A percentile compares a stretch with the other conserved stretches of the same genome.
Evolutionary conservation across 441 rosid genomes (phyloP).

Genomic region (Syzygium malaccense): DNA sequence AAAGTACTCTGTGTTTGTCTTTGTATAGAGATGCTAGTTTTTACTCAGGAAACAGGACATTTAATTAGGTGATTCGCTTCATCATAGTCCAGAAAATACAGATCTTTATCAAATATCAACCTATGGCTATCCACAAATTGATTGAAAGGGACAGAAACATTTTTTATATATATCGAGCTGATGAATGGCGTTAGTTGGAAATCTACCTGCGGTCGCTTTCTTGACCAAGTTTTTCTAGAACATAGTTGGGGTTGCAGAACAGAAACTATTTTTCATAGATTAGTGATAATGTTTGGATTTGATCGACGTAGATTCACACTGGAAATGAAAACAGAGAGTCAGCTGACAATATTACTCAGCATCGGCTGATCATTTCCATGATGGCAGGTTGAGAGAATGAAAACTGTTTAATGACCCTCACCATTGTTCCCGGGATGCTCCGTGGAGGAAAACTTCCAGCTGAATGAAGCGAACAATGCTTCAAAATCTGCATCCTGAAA

Average conservation of each 20-base stretch:
- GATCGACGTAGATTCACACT: neutral
- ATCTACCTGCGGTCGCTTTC: neutral
- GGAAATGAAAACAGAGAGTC: neutral
- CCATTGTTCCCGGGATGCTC: neutral
- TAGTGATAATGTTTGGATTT: neutral
- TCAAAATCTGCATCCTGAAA: neutral
- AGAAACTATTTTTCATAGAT: neutral
- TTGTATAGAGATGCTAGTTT: too few species aligned
- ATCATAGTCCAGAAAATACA: too few species aligned
- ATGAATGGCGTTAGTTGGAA: neutral
- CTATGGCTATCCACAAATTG: too few species aligned
- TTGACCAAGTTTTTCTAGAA: neutral
- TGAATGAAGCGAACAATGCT: neutral
- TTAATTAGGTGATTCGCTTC: too few species aligned
- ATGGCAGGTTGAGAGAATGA: neutral
- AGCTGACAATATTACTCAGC: neutral
- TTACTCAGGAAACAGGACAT: too few species aligned
- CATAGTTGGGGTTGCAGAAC: neutral
- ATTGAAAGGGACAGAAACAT: too few species aligned
- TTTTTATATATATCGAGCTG: too few species aligned
- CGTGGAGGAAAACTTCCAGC: neutral
- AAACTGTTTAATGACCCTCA: neutral
- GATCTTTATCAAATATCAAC: too few species aligned
- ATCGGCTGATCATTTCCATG: too few species aligned
- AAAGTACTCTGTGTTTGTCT: too few species aligned